Base-by-base conservation (phyloP, 179 eudicot species). In the Camellia oleifera region DNA sequence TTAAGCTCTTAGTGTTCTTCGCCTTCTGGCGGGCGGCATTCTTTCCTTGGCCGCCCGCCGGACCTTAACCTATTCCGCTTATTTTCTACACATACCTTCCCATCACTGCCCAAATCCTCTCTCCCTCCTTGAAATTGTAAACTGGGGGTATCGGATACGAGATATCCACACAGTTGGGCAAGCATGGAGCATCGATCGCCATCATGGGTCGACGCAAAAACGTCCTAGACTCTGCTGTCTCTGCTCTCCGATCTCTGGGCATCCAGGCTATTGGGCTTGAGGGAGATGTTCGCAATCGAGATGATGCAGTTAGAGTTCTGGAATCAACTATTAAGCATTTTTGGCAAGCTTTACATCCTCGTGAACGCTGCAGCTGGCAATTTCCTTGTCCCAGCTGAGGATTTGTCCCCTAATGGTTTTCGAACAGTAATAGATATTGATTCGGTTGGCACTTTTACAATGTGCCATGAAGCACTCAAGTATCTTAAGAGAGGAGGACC, bases 361-460 rank as follows among this genome's bases (percentile, higher is more conserved):
- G 92, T 91, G 53, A 91, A 91, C 86, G 95, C 93, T 72, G 95
- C 95, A 23, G 95, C 92, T 76, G 95, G 95, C 62, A 91, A 91
- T 81, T 91, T 90, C 82, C 92, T 90, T 44, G 95, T 78, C 1
- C 81, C 89, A 56, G 87, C 94, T 20, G 94, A 91, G 84, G 90
- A 90, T 81, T 81, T 91, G 89, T 87, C 91, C 17, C 81, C 93
- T 56, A 91, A 91, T 74, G 93, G 93, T 11, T 91, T 91, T 78
- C 88, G 90, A 69, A 90, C 95, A 86, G 95, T 90, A 26, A 62
- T 91, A 80, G 95, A 91, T 75, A 91, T 91, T 46, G 93, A 91
- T 83, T 83, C 95, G 15, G 93, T 91, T 76, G 95, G 95, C 81
- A 91, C 95, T 57, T 91, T 91, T 82, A 87, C 92, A 71, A 88